Evolutionary conservation across 306 rosid genomes (phyloP).

Genomic region (Cicer bijugum): DNA sequence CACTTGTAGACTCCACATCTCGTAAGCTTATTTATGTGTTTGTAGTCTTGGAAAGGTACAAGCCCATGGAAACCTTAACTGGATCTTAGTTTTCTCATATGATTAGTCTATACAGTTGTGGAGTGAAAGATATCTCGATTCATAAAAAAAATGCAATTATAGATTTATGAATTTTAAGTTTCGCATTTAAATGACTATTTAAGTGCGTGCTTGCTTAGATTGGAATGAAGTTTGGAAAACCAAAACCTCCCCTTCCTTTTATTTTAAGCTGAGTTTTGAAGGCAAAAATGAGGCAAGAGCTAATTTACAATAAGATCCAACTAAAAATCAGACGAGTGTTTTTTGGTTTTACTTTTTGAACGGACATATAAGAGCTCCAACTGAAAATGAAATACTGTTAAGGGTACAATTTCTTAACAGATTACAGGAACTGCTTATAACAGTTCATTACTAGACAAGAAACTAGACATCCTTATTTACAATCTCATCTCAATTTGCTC

Average conservation of each 20-base stretch:
- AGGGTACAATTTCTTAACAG: not conserved
- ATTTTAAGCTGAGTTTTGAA: not conserved
- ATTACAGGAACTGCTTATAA: constrained; percentile 23
- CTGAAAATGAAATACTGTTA: not conserved
- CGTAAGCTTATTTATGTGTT: not conserved
- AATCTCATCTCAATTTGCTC: constrained; percentile 20
- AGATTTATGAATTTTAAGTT: too few relatives aligned
- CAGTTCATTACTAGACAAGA: not conserved
- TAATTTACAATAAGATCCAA: not conserved
- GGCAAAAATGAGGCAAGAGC: not conserved
- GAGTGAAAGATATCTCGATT: not conserved
- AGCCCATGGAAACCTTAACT: not conserved
- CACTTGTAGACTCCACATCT: not conserved
- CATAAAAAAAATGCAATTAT: too few relatives aligned
- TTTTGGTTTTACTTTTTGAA: constrained; percentile 5
- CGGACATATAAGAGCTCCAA: not conserved
- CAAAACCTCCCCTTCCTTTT: not conserved
- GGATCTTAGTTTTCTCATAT: not conserved
- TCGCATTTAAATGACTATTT: not conserved
- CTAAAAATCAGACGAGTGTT: not conserved
- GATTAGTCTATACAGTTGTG: not conserved
- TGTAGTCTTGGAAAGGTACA: not conserved
- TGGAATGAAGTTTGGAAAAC: not conserved
- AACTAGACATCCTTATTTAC: constrained; percentile 8
- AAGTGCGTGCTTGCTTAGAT: not conserved